phyloP scores from a whole-genome alignment of 2,329 filamentous ascomycete genomes.

The Juglanconis oblonga region DNA sequence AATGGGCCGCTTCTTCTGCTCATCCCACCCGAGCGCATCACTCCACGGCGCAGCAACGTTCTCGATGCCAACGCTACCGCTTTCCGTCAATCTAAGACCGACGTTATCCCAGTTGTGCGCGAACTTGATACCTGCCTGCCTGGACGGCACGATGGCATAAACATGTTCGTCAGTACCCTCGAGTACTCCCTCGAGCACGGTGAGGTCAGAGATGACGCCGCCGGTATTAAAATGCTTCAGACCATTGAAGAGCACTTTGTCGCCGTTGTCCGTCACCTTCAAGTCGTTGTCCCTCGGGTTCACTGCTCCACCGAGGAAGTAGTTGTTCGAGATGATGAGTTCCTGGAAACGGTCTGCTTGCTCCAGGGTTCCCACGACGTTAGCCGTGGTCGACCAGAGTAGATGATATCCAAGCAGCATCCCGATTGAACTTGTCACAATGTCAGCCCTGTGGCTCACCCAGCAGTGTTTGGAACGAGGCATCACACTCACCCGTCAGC shows the following conservation, averaged over 20 bases:
- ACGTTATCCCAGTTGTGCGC: constrained; percentile 64
- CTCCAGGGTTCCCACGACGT: constrained; percentile 57
- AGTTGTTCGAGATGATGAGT: constrained; percentile 60
- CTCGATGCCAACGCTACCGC: constrained; percentile 58
- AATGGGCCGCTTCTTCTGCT: constrained; percentile 46
- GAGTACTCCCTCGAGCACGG: constrained; percentile 62
- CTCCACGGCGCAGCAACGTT: constrained; percentile 56
- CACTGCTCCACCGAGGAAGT: constrained; percentile 63
- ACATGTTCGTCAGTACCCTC: constrained; percentile 58
- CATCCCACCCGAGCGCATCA: constrained; percentile 61
- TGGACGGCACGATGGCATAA: constrained; percentile 58
- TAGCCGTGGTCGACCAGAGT: constrained; percentile 60
- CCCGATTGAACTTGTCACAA: constrained; percentile 47
- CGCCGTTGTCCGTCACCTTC: constrained; percentile 51
- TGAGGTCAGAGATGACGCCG: constrained; percentile 63
- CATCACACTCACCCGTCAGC: constrained; percentile 49
- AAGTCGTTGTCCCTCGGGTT: constrained; percentile 64
- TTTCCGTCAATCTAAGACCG: constrained; percentile 61
- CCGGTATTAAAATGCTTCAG: constrained; percentile 67
- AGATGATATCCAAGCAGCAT: constrained; percentile 66
- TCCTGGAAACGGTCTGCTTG: constrained; percentile 57
- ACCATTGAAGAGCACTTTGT: constrained; percentile 57
- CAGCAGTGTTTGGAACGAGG: not conserved
- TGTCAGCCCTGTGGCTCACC: not conserved
- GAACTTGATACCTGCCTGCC: constrained; percentile 56